Conservation (phyloP, 495 filamentous ascomycete genomes). For the Terfezia claveryi region DNA sequence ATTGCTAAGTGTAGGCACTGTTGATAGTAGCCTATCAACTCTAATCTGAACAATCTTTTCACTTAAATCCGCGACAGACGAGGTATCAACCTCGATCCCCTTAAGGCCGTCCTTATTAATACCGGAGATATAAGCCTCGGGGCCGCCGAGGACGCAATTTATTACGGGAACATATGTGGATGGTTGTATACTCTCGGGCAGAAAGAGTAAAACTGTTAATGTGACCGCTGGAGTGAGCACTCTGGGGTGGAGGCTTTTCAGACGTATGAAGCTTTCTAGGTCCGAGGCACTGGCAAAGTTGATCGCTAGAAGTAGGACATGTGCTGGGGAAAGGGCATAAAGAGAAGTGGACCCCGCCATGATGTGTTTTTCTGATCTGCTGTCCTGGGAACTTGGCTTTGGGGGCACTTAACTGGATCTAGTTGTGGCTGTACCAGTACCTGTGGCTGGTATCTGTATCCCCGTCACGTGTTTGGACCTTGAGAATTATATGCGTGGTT, state of each 20-base stretch:
- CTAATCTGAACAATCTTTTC: slow-evolving; percentile 7
- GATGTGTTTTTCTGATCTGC: no score
- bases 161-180: no score
- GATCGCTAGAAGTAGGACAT: slow-evolving; percentile 40
- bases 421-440: no score
- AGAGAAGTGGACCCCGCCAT: no score
- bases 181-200: slow-evolving; percentile 9
- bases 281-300: slow-evolving; percentile 25
- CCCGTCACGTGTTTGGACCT: no score
- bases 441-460: no score
- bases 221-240: slow-evolving; percentile 3
- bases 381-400: no score
- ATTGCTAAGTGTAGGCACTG: slow-evolving; percentile 4
- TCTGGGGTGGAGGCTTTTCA: slow-evolving; percentile 4
- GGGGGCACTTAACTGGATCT: no score
- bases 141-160: no score
- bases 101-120: no score
- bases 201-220: slow-evolving; percentile 12
- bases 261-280: neutral
- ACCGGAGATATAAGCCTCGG: no score
- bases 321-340: slow-evolving; percentile 29
- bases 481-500: no score
- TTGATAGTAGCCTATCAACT: neutral
- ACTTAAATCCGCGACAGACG: slow-evolving; percentile 7
- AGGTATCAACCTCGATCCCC: slow-evolving; percentile 1